Conservation (phyloP, 108 stramenopile species). For the Nannochloropsis gaditana region DNA sequence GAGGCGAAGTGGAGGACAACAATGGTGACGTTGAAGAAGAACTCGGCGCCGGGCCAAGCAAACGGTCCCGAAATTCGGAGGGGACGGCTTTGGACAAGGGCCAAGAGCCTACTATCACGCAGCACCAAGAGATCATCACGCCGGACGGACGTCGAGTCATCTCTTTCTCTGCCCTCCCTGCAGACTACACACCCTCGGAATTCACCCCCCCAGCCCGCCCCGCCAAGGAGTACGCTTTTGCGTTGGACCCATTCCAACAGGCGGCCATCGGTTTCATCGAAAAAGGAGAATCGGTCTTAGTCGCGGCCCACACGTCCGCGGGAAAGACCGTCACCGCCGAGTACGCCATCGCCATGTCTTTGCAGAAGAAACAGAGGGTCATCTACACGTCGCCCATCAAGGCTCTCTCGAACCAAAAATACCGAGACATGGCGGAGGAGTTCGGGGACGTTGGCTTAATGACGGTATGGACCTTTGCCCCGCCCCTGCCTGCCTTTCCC, state of each 20-base stretch:
- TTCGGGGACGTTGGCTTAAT: conserved; percentile 49
- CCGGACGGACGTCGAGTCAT: neutral
- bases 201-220: conserved; percentile 50
- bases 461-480: conserved; percentile 11
- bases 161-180: neutral
- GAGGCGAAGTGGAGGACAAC: neutral
- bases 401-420: conserved; percentile 97
- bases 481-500: no score
- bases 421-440: conserved; percentile 78
- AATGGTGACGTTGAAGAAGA: neutral
- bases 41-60: neutral
- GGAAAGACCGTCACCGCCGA: conserved; percentile 76
- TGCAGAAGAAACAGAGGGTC: conserved; percentile 81
- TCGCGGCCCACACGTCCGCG: conserved; percentile 59
- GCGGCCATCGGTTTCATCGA: conserved; percentile 86
- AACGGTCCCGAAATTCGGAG: neutral
- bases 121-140: conserved; percentile 11
- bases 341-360: conserved; percentile 93
- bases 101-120: neutral
- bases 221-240: conserved; percentile 89
- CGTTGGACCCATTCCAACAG: conserved; percentile 89
- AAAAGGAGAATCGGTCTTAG: conserved; percentile 76
- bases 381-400: conserved; percentile 99
- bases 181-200: neutral
- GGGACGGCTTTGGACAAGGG: neutral